Evolutionary conservation across 1,139 yeast species (phyloP), one percentile per base, ranked within the genome.

Genomic region (Candida labiduridarum): DNA sequence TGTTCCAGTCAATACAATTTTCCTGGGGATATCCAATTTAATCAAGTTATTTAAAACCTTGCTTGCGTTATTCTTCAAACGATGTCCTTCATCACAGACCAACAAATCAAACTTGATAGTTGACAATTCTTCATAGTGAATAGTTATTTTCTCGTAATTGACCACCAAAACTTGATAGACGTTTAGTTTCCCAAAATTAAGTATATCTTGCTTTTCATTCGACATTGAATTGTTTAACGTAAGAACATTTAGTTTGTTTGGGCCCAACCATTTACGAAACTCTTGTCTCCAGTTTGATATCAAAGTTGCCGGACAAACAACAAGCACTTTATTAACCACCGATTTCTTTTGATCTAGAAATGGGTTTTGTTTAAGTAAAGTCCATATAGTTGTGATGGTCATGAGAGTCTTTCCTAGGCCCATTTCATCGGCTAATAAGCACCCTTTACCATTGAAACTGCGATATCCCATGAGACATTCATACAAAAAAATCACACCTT

Each of bases 21-120:
- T 82, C 45, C 74, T 79, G 12, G 76, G 73, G 4, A 89, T 78
- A 39, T 82, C 74, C 25, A 92, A 68, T 1, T 74, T 67, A 41
- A 79, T 79, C 47, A 92, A 72, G 0, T 84, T 81, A 53, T 82
- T 83, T 49, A 90, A 73, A 0, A 88, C 83, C 64, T 90, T 90
- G 53, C 88, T 89, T 12, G 82, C 66, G 27, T 79, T 76, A 58
- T 80, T 87, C 60, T 92, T 92, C 55, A 92, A 73, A 47, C 96
- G 75, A 64, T 92, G 98, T 2, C 97, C 99, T 64, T 95, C 99
- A 65, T 95, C 99, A 66, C 99, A 94, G 0, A 95, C 81, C 38
- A 95, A 69, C 19, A 94, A 60, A 62, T 91, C 98, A 58, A 89
- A 81, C 2, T 72, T 67, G 1, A 78, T 74, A 1, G 72, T 65